A percentile compares a stretch with the other conserved stretches of the same genome.
These are phyloP conservation scores for Neurospora intermedia DNA, from an alignment of 495 filamentous ascomycete species.

Conservation along the genomic window DNA sequence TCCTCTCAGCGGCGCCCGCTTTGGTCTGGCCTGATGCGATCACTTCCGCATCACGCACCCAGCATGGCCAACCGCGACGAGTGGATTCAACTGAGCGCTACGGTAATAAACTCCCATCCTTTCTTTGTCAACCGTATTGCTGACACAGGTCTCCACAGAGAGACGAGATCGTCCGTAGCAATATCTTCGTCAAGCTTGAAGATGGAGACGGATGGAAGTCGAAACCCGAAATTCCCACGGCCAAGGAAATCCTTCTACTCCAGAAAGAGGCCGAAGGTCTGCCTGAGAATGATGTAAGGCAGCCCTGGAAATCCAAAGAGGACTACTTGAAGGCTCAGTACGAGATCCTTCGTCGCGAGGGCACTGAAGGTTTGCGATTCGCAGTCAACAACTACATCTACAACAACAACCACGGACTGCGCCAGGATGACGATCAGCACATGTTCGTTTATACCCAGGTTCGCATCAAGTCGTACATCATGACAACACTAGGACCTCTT, in stretches of 20 bases:
- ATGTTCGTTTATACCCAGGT: slow-evolving; percentile 72
- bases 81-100: neutral
- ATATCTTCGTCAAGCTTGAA: slow-evolving; percentile 16
- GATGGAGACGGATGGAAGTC: slow-evolving; percentile 27
- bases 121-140: neutral
- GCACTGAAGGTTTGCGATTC: slow-evolving; percentile 45
- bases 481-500: slow-evolving; percentile 52
- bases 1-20: neutral
- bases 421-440: slow-evolving; percentile 35
- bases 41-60: neutral
- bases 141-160: neutral
- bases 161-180: slow-evolving; percentile 16
- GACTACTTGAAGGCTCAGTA: slow-evolving; percentile 55
- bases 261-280: slow-evolving; percentile 22
- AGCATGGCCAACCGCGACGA: neutral
- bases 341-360: slow-evolving; percentile 54
- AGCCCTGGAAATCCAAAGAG: slow-evolving; percentile 34
- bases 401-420: neutral
- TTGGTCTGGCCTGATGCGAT: neutral
- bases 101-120: neutral
- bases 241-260: slow-evolving; percentile 26
- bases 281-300: slow-evolving; percentile 26
- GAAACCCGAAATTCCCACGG: slow-evolving; percentile 34
- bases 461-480: slow-evolving; percentile 50
- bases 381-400: slow-evolving; percentile 33